Percentiles rank a stretch among this genome's conserved stretches.
These are phyloP conservation scores for Meyerozyma elateridarum DNA, from an alignment of 1,139 yeast species.

Conservation along the genomic window DNA sequence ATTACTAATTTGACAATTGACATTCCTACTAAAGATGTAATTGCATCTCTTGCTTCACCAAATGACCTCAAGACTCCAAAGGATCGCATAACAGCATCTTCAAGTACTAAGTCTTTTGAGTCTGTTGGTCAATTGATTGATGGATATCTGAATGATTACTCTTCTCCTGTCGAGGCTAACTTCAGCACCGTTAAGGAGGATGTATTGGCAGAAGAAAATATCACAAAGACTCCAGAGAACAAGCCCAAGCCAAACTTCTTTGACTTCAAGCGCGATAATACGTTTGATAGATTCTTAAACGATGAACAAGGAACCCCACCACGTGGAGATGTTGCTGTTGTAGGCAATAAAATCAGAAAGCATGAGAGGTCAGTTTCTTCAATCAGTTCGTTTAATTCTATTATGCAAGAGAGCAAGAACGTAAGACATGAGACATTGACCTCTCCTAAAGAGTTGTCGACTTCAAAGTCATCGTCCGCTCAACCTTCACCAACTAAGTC, in stretches of 20 bases:
- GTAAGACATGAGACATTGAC: not conserved
- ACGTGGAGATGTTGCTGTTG: conserved; percentile 29
- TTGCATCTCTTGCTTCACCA: conserved; percentile 2
- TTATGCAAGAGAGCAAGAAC: conserved; percentile 9
- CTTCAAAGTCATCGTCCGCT: not conserved
- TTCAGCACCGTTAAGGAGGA: no score
- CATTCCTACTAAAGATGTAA: conserved; percentile 1
- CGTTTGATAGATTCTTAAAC: conserved; percentile 21
- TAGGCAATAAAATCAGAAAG: conserved; percentile 19
- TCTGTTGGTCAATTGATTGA: conserved; percentile 2
- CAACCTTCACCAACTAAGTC: no score
- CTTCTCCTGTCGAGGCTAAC: not conserved
- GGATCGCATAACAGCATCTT: conserved; percentile 2
- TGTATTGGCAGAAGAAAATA: not conserved
- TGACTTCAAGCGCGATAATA: conserved; percentile 14
- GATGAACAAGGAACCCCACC: conserved; percentile 36
- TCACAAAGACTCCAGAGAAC: not conserved
- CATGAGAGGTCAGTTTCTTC: conserved; percentile 23
- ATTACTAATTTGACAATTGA: not conserved
- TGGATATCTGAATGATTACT: not conserved
- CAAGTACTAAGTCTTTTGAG: conserved; percentile 1
- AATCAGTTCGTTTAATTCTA: conserved; percentile 21
- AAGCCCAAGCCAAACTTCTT: conserved; percentile 7
- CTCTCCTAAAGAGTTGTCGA: no score
- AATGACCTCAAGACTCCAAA: conserved; percentile 2